phyloP scores from a whole-genome alignment of 495 filamentous ascomycete genomes.

The Penicillium parvum region DNA sequence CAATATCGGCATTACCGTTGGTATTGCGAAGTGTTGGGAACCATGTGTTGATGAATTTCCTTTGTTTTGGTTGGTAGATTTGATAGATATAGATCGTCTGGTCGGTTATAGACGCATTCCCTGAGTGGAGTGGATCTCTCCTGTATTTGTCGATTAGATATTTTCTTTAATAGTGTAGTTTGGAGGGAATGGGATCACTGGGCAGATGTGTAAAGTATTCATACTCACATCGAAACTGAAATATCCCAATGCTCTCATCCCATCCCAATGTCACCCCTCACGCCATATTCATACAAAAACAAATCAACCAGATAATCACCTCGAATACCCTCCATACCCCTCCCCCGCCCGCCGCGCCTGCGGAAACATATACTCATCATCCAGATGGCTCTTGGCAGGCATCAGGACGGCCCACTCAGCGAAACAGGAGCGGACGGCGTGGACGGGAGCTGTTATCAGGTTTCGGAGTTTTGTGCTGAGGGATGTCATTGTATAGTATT shows the following conservation, averaged over 20 bases:
- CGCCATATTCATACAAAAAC: no score
- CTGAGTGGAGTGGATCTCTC: not conserved
- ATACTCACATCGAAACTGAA: no score
- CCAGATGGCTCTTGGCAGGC: not conserved
- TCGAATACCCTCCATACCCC: not conserved
- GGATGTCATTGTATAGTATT: not conserved
- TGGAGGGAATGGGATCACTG: no score
- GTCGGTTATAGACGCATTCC: not conserved
- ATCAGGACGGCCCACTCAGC: constrained; percentile 2
- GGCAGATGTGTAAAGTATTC: no score
- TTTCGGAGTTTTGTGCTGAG: not conserved
- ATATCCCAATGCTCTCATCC: no score
- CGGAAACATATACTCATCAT: not conserved
- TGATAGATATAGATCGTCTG: not conserved
- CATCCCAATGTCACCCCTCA: no score
- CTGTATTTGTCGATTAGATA: no score
- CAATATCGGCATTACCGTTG: no score
- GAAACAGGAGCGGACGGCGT: not conserved
- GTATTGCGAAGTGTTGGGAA: not conserved
- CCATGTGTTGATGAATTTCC: constrained; percentile 2
- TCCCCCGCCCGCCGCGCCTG: not conserved
- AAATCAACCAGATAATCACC: no score
- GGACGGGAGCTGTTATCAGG: not conserved
- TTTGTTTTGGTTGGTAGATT: constrained; percentile 1
- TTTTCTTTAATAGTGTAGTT: no score